phyloP scores from a whole-genome alignment of 2,329 filamentous ascomycete genomes.

The Orbilia quercus region DNA sequence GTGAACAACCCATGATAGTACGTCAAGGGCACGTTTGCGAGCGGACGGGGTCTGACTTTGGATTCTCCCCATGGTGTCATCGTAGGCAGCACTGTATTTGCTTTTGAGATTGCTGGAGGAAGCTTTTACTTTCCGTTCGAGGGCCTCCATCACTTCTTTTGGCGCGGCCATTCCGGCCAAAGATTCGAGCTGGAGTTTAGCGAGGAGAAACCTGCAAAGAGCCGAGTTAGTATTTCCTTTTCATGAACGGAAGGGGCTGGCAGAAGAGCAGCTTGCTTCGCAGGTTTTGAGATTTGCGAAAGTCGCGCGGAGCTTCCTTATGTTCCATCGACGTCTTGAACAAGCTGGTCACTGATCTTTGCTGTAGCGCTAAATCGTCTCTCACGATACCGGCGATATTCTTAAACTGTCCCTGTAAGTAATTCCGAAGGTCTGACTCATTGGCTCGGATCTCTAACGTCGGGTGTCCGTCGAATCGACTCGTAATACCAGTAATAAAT shows the following conservation, averaged over 20 bases:
- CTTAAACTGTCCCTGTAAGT: too few species aligned
- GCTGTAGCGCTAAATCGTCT: too few species aligned
- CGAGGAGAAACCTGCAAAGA: conserved; percentile 22
- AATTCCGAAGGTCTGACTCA: conserved; percentile 59
- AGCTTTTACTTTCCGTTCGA: neutral
- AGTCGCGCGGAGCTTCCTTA: too few species aligned
- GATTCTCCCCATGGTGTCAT: neutral
- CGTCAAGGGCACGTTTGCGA: neutral
- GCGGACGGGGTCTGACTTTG: conserved; percentile 17
- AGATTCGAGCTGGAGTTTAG: conserved; percentile 5
- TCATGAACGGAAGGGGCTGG: too few species aligned
- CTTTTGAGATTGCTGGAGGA: too few species aligned
- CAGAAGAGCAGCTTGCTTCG: too few species aligned
- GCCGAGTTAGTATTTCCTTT: too few species aligned
- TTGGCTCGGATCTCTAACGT: conserved; percentile 61
- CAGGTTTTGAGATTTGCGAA: too few species aligned
- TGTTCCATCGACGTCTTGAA: too few species aligned
- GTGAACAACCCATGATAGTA: conserved; percentile 14
- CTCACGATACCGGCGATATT: too few species aligned
- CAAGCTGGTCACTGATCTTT: too few species aligned
- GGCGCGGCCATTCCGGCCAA: neutral
- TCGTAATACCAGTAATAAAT: conserved; percentile 58
- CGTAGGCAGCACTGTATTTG: conserved; percentile 5
- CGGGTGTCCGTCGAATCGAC: neutral
- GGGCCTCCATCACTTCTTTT: neutral